Conservation (phyloP, 106 monocot species). For the Acorus calamus region DNA sequence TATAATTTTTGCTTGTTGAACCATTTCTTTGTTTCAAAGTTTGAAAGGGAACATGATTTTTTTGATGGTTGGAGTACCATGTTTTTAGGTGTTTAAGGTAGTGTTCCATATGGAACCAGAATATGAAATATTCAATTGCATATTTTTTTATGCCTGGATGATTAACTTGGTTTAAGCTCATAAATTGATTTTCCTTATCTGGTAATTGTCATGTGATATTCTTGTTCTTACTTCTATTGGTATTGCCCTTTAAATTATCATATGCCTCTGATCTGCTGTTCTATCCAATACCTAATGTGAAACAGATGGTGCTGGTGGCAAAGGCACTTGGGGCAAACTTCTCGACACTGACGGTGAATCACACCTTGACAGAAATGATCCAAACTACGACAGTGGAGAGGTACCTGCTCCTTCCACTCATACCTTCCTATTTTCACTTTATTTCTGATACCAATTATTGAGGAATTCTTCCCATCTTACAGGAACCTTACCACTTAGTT, state of each 20-base stretch:
- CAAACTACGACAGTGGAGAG: constrained; percentile 96
- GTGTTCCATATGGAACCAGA: too few species aligned
- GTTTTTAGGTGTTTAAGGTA: too few species aligned
- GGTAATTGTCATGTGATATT: too few species aligned
- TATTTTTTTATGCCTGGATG: neutral
- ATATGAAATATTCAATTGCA: neutral
- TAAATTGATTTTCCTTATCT: neutral
- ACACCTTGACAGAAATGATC: constrained; percentile 74
- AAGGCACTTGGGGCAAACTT: constrained; percentile 99
- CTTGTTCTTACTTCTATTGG: too few species aligned
- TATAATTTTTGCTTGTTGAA: too few species aligned
- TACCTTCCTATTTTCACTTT: neutral
- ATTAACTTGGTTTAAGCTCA: neutral
- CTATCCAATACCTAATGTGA: too few species aligned
- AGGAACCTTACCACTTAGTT: constrained; percentile 85
- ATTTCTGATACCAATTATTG: neutral
- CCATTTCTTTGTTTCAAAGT: too few species aligned
- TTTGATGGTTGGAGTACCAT: too few species aligned
- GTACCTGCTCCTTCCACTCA: constrained; percentile 21
- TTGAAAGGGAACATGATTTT: too few species aligned
- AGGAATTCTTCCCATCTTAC: neutral
- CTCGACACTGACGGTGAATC: constrained; percentile 52
- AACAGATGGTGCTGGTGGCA: constrained; percentile 92
- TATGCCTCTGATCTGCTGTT: too few species aligned
- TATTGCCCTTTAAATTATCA: too few species aligned